Evolutionary conservation across 2,329 filamentous ascomycete genomes (phyloP).

Genomic region (Trichoderma cornu-damae): DNA sequence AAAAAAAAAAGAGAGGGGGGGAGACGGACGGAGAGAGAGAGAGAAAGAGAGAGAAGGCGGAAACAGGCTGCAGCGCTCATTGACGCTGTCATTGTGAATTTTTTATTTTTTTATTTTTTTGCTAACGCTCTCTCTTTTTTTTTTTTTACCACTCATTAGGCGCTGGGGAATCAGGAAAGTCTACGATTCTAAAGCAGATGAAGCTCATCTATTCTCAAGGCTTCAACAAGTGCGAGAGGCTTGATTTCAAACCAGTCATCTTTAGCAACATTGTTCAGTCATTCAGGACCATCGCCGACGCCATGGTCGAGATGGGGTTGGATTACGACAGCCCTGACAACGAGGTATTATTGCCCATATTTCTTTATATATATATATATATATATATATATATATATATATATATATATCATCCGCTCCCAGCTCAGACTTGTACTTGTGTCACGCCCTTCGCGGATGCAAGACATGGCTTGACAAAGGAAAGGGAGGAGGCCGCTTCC

Average conservation of each 20-base stretch:
- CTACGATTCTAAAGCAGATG: conserved; percentile 98
- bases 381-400: no score
- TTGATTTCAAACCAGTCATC: conserved; percentile 70
- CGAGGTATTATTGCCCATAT: no score
- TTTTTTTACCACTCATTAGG: conserved; percentile 50
- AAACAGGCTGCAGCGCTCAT: conserved; percentile 65
- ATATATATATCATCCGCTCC: no score
- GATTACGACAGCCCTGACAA: conserved; percentile 74
- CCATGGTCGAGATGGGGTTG: conserved; percentile 71
- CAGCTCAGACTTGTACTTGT: neutral
- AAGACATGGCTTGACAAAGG: neutral
- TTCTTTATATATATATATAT: neutral
- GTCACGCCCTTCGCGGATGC: neutral
- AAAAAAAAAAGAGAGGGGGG: neutral
- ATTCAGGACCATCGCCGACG: conserved; percentile 64
- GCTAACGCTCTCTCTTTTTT: neutral
- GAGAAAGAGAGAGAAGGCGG: conserved; percentile 30
- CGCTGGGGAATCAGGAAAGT: conserved; percentile 93
- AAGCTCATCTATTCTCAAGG: conserved; percentile 99
- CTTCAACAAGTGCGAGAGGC: conserved; percentile 76
- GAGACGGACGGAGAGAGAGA: neutral
- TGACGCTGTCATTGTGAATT: conserved; percentile 64
- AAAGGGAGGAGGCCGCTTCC: neutral
- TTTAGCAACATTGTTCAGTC: conserved; percentile 68
- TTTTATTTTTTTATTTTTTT: no score